Evolutionary conservation across 768 basidiomycete genomes (phyloP).

Genomic region (Candolleomyces efflorescens): DNA sequence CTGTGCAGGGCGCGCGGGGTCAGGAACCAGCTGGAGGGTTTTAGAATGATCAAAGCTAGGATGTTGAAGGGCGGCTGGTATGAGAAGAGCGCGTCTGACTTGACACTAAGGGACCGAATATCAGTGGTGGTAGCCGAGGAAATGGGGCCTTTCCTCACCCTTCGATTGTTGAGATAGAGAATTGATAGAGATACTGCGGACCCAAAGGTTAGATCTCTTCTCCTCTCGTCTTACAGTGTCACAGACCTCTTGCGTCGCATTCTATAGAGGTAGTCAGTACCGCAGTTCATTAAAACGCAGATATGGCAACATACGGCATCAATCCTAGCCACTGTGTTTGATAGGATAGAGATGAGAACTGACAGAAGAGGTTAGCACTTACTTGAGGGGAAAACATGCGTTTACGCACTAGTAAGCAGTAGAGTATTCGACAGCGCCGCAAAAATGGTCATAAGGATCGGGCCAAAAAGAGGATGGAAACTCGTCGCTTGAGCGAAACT

Average conservation of each 20-base stretch:
- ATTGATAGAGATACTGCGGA: constrained; percentile 79
- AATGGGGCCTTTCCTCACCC: constrained; percentile 42
- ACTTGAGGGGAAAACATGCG: not conserved
- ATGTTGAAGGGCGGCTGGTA: constrained; percentile 92
- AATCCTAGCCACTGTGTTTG: constrained; percentile 85
- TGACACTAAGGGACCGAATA: constrained; percentile 53
- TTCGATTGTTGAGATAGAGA: constrained; percentile 82
- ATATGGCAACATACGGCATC: constrained; percentile 44
- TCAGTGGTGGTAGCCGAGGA: not conserved
- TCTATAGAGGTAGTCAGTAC: constrained; percentile 22
- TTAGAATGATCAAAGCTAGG: constrained; percentile 73
- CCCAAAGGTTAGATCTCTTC: constrained; percentile 23
- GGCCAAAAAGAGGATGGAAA: constrained; percentile 70
- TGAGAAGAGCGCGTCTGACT: constrained; percentile 85
- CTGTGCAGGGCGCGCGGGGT: constrained; percentile 78
- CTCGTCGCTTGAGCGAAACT: constrained; percentile 52
- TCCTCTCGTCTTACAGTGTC: not conserved
- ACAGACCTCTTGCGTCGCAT: constrained; percentile 44
- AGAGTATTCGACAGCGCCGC: constrained; percentile 78
- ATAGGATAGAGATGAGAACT: constrained; percentile 86
- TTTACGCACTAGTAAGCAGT: constrained; percentile 66
- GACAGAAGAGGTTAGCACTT: constrained; percentile 1
- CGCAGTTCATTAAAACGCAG: not conserved
- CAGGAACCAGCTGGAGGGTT: constrained; percentile 72
- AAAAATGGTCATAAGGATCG: constrained; percentile 75